Percentiles rank a stretch among this genome's conserved stretches.
Evolutionary conservation across 2,329 filamentous ascomycete species (phyloP).

Genomic region (Colletotrichum shisoi): DNA sequence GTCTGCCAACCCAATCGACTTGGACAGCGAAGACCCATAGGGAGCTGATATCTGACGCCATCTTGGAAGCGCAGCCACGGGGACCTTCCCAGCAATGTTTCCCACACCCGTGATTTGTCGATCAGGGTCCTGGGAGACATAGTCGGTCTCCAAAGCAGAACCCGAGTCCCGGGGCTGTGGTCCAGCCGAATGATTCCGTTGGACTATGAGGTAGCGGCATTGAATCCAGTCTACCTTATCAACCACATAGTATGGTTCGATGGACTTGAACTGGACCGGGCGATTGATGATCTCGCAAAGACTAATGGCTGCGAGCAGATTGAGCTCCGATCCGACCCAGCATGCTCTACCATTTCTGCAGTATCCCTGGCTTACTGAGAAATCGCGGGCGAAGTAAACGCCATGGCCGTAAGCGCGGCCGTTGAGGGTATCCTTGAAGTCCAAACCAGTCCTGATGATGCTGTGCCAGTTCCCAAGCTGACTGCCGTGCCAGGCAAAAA

Average conservation of each 20-base stretch:
- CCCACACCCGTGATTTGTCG: constrained; percentile 31
- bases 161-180: neutral
- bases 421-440: constrained; percentile 69
- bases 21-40: neutral
- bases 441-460: constrained; percentile 82
- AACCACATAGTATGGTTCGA: constrained; percentile 73
- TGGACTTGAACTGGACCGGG: constrained; percentile 66
- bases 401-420: constrained; percentile 80
- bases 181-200: neutral
- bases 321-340: constrained; percentile 75
- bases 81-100: constrained; percentile 40
- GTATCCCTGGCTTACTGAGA: constrained; percentile 65
- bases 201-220: constrained; percentile 79
- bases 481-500: constrained; percentile 91
- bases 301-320: constrained; percentile 68
- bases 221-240: constrained; percentile 85
- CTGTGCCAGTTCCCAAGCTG: constrained; percentile 82
- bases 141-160: constrained; percentile 27
- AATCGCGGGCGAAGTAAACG: constrained; percentile 76
- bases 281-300: constrained; percentile 87
- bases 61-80: constrained; percentile 43
- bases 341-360: neutral
- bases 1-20: neutral
- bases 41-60: constrained; percentile 15
- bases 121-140: constrained; percentile 45